Evolutionary conservation across 768 basidiomycete genomes (phyloP).

Genomic region (Cystoderma amianthinum): DNA sequence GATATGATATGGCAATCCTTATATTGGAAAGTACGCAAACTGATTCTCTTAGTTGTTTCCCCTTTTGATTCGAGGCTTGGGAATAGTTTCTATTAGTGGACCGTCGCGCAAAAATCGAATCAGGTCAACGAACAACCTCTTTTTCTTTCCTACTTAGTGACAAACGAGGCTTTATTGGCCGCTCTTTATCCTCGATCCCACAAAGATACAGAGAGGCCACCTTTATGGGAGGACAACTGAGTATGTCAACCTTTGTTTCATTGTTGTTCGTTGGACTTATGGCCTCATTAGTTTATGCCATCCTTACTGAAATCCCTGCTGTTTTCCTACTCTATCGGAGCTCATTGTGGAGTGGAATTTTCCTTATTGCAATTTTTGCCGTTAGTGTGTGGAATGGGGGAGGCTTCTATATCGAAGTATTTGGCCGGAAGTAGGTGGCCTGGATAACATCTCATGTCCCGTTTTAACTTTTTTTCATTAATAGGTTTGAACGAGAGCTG

Average conservation of each 20-base stretch:
- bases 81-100: slow-evolving; percentile 84
- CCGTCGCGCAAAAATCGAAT: slow-evolving; percentile 83
- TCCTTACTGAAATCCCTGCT: slow-evolving; percentile 83
- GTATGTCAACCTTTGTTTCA: slow-evolving; percentile 30
- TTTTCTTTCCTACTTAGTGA: slow-evolving; percentile 86
- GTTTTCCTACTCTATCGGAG: slow-evolving; percentile 81
- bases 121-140: slow-evolving; percentile 86
- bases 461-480: slow-evolving; percentile 1
- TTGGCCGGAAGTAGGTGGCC: slow-evolving; percentile 90
- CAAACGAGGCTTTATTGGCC: slow-evolving; percentile 80
- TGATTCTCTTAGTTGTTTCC: slow-evolving; percentile 1
- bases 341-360: slow-evolving; percentile 67
- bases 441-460: slow-evolving; percentile 4
- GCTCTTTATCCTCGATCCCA: slow-evolving; percentile 51
- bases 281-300: slow-evolving; percentile 56
- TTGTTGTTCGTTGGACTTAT: slow-evolving; percentile 5
- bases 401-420: slow-evolving; percentile 94
- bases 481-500: slow-evolving; percentile 87
- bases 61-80: slow-evolving; percentile 5
- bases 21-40: slow-evolving; percentile 75
- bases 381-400: slow-evolving; percentile 96
- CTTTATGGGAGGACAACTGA: slow-evolving; percentile 84
- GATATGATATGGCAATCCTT: slow-evolving; percentile 89
- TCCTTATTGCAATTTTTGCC: slow-evolving; percentile 73
- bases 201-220: slow-evolving; percentile 55